Base-by-base conservation (phyloP, 768 basidiomycete species). In the Auriscalpium microsporum region DNA sequence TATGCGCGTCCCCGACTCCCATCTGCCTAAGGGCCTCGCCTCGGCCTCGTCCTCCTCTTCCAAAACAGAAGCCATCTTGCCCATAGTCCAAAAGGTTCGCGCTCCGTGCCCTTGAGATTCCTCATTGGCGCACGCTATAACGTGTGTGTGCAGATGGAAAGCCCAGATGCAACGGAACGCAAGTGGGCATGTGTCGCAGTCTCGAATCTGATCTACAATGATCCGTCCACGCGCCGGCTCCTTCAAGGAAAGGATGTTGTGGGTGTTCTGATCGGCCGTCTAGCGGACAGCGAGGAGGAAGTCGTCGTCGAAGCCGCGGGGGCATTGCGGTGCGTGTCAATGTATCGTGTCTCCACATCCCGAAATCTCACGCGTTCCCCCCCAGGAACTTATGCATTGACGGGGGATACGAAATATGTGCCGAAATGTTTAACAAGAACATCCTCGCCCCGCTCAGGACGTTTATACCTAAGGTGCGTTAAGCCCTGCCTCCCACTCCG, bases 161-260 rank as follows among this genome's bases (percentile, higher is more conserved):
- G 84, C 68, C 62, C 81, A 6, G 91, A 95, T 62, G 76, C 79
- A 8, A 71, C 78, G 1, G 94, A 97, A 61, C 82, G 94, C 52
- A 90, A 91, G 67, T 96, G 92, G 94, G 92, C 94, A 4, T 95
- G 94, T 67, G 92, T 94, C 21, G 93, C 94, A 1, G 87, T 95
- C n/a, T 93, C 90, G 10, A 95, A 91, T 68, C 74, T 97, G 49
- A 95, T 95, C 58, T 89, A 94, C 68, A 95, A 95, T 62, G 94
- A 97, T 68, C 87, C 94, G 17, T 90, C 91, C 8, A 96, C 94
- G 13, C 76, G 94, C 57, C 73, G 94, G 59, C 72, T 97, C 62
- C 77, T 97, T 17, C 94, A 95, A 65, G 88, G 90, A 33, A 92
- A 90, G 72, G 92, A 94, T 67, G 78, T 95, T 37, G 90, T 97